phyloP scores from a whole-genome alignment of 768 basidiomycete genomes.

The Antrodiella citrinella region DNA sequence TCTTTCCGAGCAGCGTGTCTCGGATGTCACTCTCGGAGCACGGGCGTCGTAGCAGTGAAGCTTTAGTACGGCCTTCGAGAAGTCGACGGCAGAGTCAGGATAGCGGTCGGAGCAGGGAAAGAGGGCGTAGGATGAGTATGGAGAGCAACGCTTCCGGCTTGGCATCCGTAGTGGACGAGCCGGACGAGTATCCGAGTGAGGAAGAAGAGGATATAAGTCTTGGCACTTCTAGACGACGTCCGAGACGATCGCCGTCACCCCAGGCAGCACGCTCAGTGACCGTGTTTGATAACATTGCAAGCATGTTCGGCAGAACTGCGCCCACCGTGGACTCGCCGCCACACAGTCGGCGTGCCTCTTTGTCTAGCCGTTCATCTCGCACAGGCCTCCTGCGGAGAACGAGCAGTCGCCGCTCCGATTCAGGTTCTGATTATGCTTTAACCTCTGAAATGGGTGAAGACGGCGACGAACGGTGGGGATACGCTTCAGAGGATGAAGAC shows the following conservation, averaged over 20 bases:
- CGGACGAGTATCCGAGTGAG: slow-evolving; percentile 24
- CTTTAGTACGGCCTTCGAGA: slow-evolving; percentile 39
- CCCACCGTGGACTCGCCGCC: slow-evolving; percentile 27
- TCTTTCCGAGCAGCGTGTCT: slow-evolving; percentile 72
- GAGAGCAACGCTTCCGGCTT: slow-evolving; percentile 13
- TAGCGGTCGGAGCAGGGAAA: slow-evolving; percentile 2
- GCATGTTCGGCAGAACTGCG: slow-evolving; percentile 51
- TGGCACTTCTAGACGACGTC: slow-evolving; percentile 6
- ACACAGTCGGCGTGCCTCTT: slow-evolving; percentile 40
- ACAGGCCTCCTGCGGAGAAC: slow-evolving; percentile 40
- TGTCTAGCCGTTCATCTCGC: slow-evolving; percentile 48
- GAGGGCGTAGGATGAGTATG: slow-evolving; percentile 14
- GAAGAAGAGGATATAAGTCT: slow-evolving; percentile 24
- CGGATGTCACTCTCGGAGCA: slow-evolving; percentile 62
- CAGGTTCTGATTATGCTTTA: slow-evolving; percentile 50
- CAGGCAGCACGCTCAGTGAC: slow-evolving; percentile 10
- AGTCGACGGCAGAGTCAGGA: slow-evolving; percentile 41
- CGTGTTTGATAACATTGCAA: slow-evolving; percentile 59
- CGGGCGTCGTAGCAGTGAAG: slow-evolving; percentile 48
- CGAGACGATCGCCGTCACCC: slow-evolving; percentile 14
- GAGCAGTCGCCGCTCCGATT: slow-evolving; percentile 43
- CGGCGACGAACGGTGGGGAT: slow-evolving; percentile 80
- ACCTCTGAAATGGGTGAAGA: slow-evolving; percentile 42
- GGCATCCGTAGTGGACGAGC: slow-evolving; percentile 3
- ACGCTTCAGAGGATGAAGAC: slow-evolving; percentile 79